phyloP scores from a whole-genome alignment of 345 rosid species.

The Cardamine occulta region DNA sequence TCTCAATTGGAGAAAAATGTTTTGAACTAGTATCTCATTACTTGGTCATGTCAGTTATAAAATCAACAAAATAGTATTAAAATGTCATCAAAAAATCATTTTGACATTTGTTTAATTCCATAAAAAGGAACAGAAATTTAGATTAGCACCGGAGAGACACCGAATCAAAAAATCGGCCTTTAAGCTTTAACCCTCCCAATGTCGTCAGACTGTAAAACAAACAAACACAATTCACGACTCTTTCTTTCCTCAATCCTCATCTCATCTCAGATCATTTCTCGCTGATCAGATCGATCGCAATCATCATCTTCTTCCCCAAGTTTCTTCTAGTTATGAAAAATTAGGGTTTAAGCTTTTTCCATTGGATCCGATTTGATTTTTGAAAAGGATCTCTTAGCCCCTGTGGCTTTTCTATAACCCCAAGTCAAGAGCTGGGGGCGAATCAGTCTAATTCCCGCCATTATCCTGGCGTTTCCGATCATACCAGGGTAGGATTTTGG shows the following conservation, averaged over 20 bases:
- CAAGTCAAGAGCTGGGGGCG: slow-evolving; percentile 84
- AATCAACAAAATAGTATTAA: too few relatives aligned
- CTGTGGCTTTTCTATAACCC: slow-evolving; percentile 44
- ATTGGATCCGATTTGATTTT: slow-evolving; percentile 14
- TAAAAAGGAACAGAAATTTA: too few relatives aligned
- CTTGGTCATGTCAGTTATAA: too few relatives aligned
- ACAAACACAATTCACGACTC: slow-evolving; percentile 26
- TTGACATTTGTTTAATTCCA: too few relatives aligned
- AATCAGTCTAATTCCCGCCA: slow-evolving; percentile 85
- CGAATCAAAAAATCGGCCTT: too few relatives aligned
- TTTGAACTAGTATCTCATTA: too few relatives aligned
- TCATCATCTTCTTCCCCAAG: background rate
- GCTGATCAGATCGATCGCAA: slow-evolving; percentile 17
- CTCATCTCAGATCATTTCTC: slow-evolving; percentile 15
- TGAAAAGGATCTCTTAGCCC: slow-evolving; percentile 10
- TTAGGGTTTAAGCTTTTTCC: slow-evolving; percentile 43
- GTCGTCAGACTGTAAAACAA: slow-evolving; percentile 33
- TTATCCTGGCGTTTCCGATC: slow-evolving; percentile 54
- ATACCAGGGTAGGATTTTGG: slow-evolving; percentile 72
- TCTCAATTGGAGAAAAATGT: too few relatives aligned
- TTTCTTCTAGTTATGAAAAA: slow-evolving; percentile 15
- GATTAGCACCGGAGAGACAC: too few relatives aligned
- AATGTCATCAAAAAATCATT: too few relatives aligned
- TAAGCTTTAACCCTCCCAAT: background rate
- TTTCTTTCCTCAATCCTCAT: slow-evolving; percentile 3